These are phyloP conservation scores for Coemansia sp. DNA, from an alignment of 192 early-diverging fungal genomes.

Conservation along the genomic window DNA sequence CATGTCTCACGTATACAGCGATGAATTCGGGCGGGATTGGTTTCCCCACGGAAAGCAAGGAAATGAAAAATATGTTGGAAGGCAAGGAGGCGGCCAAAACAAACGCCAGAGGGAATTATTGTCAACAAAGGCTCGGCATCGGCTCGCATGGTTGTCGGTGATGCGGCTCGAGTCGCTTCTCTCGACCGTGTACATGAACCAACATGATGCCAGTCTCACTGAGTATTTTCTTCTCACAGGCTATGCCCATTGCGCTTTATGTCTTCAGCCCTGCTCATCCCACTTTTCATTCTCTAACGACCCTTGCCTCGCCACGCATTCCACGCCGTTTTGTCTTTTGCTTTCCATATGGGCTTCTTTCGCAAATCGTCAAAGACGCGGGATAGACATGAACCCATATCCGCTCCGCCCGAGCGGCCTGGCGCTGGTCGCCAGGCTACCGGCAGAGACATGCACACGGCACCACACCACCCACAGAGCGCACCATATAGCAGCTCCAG, in stretches of 20 bases:
- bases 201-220: no score
- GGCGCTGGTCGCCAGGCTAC: constrained; percentile 35
- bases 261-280: not conserved
- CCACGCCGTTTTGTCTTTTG: not conserved
- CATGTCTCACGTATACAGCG: constrained; percentile 11
- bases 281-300: not conserved
- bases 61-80: not conserved
- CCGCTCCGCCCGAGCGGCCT: constrained; percentile 16
- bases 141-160: no score
- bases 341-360: constrained; percentile 42
- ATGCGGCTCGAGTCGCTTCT: no score
- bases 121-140: no score
- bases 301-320: not conserved
- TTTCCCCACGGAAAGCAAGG: no score
- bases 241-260: no score
- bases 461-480: not conserved
- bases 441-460: constrained; percentile 4
- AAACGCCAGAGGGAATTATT: no score
- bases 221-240: no score
- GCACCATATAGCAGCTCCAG: not conserved
- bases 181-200: no score
- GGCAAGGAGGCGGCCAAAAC: not conserved
- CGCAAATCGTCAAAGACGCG: constrained; percentile 26
- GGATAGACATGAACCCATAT: constrained; percentile 10
- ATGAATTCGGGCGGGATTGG: not conserved